Evolutionary conservation across 306 rosid species (phyloP).

Genomic region (Cucurbita argyrosperma): DNA sequence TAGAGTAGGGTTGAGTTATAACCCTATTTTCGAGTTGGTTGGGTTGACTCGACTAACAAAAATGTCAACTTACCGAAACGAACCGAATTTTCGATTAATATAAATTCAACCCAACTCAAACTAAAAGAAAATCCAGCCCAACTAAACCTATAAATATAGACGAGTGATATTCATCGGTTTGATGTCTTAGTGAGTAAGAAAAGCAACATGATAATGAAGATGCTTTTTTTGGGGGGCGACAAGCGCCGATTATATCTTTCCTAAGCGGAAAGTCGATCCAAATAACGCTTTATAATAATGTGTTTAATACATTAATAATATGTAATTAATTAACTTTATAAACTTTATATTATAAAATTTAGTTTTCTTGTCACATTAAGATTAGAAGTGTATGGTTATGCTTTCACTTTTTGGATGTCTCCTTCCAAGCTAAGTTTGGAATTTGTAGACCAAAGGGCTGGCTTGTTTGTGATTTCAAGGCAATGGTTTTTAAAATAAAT

Average conservation of each 20-base stretch:
- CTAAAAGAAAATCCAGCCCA: no score
- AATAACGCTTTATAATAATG: background rate
- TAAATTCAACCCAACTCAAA: no score
- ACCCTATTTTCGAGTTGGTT: no score
- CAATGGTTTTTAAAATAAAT: background rate
- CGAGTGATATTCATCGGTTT: background rate
- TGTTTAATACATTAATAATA: background rate
- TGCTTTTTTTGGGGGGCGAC: background rate
- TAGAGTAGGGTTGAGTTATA: no score
- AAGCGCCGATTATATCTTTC: background rate
- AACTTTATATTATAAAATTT: background rate
- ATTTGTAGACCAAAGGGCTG: background rate
- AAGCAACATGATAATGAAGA: background rate
- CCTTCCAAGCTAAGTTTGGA: conserved; percentile 3
- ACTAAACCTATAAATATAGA: no score
- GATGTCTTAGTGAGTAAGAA: background rate
- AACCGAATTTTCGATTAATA: no score
- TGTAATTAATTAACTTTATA: background rate
- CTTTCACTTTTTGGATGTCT: conserved; percentile 1
- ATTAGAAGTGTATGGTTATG: background rate
- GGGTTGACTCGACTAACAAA: no score
- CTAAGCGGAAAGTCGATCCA: background rate
- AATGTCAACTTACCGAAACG: no score
- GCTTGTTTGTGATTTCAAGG: background rate
- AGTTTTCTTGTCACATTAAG: background rate